phyloP scores from a whole-genome alignment of 192 early-diverging fungal species.

The Backusella tuberculispora region DNA sequence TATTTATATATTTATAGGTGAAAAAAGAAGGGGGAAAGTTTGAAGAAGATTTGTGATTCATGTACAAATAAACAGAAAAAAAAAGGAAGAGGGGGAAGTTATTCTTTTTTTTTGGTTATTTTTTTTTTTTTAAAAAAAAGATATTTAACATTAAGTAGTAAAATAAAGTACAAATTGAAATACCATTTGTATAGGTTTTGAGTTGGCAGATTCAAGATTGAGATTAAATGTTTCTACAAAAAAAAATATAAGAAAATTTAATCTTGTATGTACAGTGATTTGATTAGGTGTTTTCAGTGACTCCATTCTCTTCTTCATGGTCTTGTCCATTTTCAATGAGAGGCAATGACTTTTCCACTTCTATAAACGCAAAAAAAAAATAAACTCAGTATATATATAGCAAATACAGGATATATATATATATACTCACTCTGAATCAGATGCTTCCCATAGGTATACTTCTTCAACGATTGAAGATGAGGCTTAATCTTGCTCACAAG shows the following conservation, averaged over 20 bases:
- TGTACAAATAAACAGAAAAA: constrained; percentile 9
- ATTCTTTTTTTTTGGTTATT: background rate
- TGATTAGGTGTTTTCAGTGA: background rate
- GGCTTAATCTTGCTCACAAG: constrained; percentile 93
- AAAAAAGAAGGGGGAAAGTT: background rate
- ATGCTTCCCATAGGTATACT: constrained; percentile 99
- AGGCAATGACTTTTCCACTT: constrained; percentile 40
- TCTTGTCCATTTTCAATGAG: constrained; percentile 30
- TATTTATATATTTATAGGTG: constrained; percentile 20
- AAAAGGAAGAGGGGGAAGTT: background rate
- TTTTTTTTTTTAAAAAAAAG: constrained; percentile 4
- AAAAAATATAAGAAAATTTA: constrained; percentile 3
- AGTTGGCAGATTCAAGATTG: constrained; percentile 9
- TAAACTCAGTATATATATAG: background rate
- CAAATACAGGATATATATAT: background rate
- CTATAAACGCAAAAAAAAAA: constrained; percentile 18
- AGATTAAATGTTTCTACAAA: constrained; percentile 15
- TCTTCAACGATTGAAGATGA: constrained; percentile 88
- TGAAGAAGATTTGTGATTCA: background rate
- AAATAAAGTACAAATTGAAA: constrained; percentile 17
- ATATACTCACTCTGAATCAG: constrained; percentile 71
- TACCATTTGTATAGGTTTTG: constrained; percentile 6
- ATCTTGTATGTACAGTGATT: constrained; percentile 22
- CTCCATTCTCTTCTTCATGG: constrained; percentile 12
- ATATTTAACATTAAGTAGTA: constrained; percentile 8